Percentiles rank a stretch among this genome's conserved stretches.
Conservation (phyloP, 1,284 basidiomycete genomes). For the Ceratobasidium sp. region DNA sequence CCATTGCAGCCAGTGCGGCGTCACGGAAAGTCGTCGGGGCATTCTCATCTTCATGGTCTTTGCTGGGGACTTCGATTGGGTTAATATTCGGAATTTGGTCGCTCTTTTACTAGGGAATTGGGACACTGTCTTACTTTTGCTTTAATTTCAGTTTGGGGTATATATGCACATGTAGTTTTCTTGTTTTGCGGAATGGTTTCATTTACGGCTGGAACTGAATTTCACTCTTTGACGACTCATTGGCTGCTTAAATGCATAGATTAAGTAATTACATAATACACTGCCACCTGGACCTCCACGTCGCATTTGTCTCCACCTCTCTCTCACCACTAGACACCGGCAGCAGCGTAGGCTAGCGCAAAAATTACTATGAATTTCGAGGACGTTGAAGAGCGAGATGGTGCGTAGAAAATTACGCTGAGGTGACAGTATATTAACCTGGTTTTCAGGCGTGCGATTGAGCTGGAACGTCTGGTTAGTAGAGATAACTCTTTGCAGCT, state of each 20-base stretch:
- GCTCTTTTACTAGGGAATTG: not conserved
- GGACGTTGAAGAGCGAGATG: constrained; percentile 54
- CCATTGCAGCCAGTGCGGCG: constrained; percentile 1
- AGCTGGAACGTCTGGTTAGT: constrained; percentile 92
- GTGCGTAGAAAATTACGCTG: constrained; percentile 64
- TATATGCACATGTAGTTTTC: constrained; percentile 5
- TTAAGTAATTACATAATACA: constrained; percentile 17
- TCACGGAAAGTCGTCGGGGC: not conserved
- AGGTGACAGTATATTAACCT: constrained; percentile 55
- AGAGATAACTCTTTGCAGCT: constrained; percentile 61
- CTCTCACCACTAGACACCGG: constrained; percentile 8
- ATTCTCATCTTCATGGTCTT: not conserved
- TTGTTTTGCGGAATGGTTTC: not conserved
- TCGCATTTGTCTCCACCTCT: constrained; percentile 31
- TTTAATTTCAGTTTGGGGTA: constrained; percentile 16
- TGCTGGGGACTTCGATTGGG: constrained; percentile 9
- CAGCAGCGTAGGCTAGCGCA: not conserved
- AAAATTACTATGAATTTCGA: constrained; percentile 61
- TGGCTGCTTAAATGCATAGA: too few species aligned
- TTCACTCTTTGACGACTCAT: too few species aligned
- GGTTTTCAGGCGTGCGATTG: constrained; percentile 77
- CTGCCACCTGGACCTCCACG: constrained; percentile 35
- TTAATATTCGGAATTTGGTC: constrained; percentile 9
- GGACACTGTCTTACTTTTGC: not conserved
- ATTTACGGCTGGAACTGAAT: too few species aligned